phyloP scores from a whole-genome alignment of 2,329 filamentous ascomycete genomes.

The Lasiodiplodia citricola region DNA sequence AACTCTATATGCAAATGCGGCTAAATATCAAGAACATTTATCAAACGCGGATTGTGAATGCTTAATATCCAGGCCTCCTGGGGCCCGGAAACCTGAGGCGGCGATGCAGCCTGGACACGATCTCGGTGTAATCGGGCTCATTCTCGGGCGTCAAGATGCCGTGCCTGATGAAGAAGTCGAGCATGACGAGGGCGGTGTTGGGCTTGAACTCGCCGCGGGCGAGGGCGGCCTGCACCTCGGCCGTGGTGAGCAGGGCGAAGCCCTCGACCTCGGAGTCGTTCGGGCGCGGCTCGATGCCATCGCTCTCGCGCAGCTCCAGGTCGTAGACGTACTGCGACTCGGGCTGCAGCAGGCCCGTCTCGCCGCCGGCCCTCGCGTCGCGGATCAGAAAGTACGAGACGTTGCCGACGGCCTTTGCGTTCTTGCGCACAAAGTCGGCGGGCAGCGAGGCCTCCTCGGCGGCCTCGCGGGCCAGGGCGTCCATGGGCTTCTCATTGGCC shows the following conservation, averaged over 20 bases:
- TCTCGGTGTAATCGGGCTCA: conserved; percentile 78
- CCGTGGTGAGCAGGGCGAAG: conserved; percentile 77
- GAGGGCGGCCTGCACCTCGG: conserved; percentile 74
- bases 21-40: not conserved
- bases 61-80: not conserved
- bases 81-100: conserved; percentile 71
- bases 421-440: conserved; percentile 67
- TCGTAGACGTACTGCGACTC: conserved; percentile 94
- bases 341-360: conserved; percentile 82
- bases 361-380: conserved; percentile 75
- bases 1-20: not conserved
- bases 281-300: conserved; percentile 72
- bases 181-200: conserved; percentile 81
- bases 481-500: conserved; percentile 78
- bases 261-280: conserved; percentile 88
- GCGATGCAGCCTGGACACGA: conserved; percentile 76
- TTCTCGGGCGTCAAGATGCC: conserved; percentile 79
- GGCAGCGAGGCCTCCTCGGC: conserved; percentile 86
- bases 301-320: conserved; percentile 67
- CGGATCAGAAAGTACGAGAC: conserved; percentile 87
- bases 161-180: conserved; percentile 90
- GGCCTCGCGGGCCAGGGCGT: conserved; percentile 82
- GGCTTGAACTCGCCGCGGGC: conserved; percentile 82
- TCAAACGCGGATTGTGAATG: not conserved
- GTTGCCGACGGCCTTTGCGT: conserved; percentile 67